phyloP scores from a whole-genome alignment of 345 rosid genomes.

The Psidium guajava region DNA sequence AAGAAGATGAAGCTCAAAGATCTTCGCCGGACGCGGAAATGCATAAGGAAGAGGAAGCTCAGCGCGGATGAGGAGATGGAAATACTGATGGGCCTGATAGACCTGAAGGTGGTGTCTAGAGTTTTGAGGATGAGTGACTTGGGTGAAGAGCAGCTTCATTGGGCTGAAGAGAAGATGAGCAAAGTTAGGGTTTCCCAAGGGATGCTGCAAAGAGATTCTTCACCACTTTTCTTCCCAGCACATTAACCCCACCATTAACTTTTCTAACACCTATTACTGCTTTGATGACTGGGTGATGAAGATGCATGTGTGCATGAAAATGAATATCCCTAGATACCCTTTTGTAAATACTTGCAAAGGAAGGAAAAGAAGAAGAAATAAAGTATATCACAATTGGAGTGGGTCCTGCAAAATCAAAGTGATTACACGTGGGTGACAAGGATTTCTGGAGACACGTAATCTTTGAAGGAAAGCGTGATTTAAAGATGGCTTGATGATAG shows the following conservation, averaged over 20 bases:
- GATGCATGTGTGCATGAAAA: slow-evolving; percentile 11
- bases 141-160: slow-evolving; percentile 69
- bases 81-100: slow-evolving; percentile 80
- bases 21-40: slow-evolving; percentile 46
- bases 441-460: slow-evolving; percentile 11
- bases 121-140: slow-evolving; percentile 68
- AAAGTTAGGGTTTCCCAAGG: slow-evolving; percentile 63
- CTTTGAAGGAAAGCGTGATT: slow-evolving; percentile 2
- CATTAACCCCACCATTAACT: slow-evolving; percentile 39
- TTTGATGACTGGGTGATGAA: slow-evolving; percentile 27
- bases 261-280: slow-evolving; percentile 5
- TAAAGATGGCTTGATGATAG: slow-evolving; percentile 3
- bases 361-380: not conserved
- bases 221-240: slow-evolving; percentile 89
- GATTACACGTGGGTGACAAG: slow-evolving; percentile 31
- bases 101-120: slow-evolving; percentile 85
- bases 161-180: slow-evolving; percentile 99
- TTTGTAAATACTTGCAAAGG: slow-evolving; percentile 14
- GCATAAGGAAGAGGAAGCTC: slow-evolving; percentile 60
- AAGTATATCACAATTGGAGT: not conserved
- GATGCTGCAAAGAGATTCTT: slow-evolving; percentile 79
- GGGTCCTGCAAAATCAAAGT: slow-evolving; percentile 34
- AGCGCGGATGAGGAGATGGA: slow-evolving; percentile 77
- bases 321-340: slow-evolving; percentile 28
- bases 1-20: slow-evolving; percentile 81